A percentile compares a stretch with the other conserved stretches of the same genome.
These are phyloP conservation scores for Pestalotiopsis sp. DNA, from an alignment of 2,329 filamentous ascomycete species.

Conservation along the genomic window DNA sequence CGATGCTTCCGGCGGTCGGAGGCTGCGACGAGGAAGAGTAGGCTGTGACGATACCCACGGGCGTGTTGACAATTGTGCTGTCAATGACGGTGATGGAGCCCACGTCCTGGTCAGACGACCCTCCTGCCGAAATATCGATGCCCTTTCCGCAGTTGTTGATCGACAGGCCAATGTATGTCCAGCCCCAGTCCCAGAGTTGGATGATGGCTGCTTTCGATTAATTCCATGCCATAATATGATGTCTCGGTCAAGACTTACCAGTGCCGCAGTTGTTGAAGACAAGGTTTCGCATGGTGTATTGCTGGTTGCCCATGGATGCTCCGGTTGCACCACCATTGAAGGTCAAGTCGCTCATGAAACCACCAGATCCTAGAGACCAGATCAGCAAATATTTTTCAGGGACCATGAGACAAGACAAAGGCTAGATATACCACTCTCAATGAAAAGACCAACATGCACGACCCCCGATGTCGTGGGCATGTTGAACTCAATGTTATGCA, in stretches of 20 bases:
- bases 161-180: slow-evolving; percentile 64
- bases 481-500: slow-evolving; percentile 54
- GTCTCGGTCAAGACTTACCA: slow-evolving; percentile 28
- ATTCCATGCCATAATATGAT: neutral
- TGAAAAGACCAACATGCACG: slow-evolving; percentile 34
- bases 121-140: slow-evolving; percentile 59
- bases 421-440: slow-evolving; percentile 31
- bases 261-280: slow-evolving; percentile 68
- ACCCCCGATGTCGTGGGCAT: slow-evolving; percentile 37
- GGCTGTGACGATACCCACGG: slow-evolving; percentile 66
- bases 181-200: slow-evolving; percentile 76
- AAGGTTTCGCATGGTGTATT: slow-evolving; percentile 70
- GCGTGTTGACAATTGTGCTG: slow-evolving; percentile 66
- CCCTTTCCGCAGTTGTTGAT: slow-evolving; percentile 64
- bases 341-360: slow-evolving; percentile 60
- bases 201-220: slow-evolving; percentile 50
- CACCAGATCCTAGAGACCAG: slow-evolving; percentile 34
- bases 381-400: slow-evolving; percentile 12
- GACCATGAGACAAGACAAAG: slow-evolving; percentile 10
- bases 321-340: slow-evolving; percentile 62
- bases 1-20: slow-evolving; percentile 55
- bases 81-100: slow-evolving; percentile 74
- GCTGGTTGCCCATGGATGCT: slow-evolving; percentile 68
- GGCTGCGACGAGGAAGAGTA: slow-evolving; percentile 44
- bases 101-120: slow-evolving; percentile 55